Percentiles rank a stretch among this genome's conserved stretches.
Evolutionary conservation across 2,329 filamentous ascomycete genomes (phyloP).

Genomic region (Chrysosporium keratinophilum): DNA sequence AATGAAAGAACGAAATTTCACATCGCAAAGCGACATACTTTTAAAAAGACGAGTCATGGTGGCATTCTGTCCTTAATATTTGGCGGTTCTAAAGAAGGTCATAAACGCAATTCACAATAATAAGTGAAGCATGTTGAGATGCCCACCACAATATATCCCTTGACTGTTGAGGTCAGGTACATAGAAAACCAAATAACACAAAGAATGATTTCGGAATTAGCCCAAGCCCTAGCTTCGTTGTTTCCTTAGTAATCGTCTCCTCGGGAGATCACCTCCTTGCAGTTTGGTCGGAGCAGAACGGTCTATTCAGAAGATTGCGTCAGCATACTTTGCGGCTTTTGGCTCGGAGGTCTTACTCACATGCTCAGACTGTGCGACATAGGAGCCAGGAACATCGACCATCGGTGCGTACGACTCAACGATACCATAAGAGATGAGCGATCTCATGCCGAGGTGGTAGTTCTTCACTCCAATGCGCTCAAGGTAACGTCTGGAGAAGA

Average conservation of each 20-base stretch:
- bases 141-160: background rate
- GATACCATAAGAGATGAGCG: constrained; percentile 47
- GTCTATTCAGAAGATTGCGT: constrained; percentile 31
- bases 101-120: background rate
- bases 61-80: no score
- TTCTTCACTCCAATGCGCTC: constrained; percentile 52
- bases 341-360: constrained; percentile 22
- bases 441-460: constrained; percentile 51
- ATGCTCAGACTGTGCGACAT: constrained; percentile 56
- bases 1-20: no score
- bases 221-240: background rate
- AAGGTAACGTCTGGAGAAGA: constrained; percentile 53
- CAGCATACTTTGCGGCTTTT: background rate
- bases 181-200: background rate
- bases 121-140: background rate
- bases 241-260: constrained; percentile 42
- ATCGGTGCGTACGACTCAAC: constrained; percentile 49
- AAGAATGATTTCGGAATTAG: background rate
- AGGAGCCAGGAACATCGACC: constrained; percentile 49
- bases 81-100: no score
- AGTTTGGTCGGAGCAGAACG: constrained; percentile 36
- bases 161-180: background rate
- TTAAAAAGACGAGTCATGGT: no score
- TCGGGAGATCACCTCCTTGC: constrained; percentile 45
- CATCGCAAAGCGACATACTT: no score